phyloP scores from a whole-genome alignment of 768 basidiomycete species.

The Tricholoma matsutake region DNA sequence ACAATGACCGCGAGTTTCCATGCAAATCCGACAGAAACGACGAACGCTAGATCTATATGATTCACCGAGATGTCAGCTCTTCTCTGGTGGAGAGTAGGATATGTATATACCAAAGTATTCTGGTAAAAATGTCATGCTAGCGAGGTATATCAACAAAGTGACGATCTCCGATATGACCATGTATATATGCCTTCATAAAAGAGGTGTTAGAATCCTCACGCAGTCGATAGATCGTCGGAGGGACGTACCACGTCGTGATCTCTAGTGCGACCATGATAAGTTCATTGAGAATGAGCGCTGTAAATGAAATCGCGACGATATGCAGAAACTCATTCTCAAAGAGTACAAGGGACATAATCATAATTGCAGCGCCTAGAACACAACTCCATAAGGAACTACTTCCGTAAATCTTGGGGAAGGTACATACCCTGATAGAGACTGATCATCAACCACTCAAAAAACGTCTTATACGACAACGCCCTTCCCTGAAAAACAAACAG shows the following conservation, averaged over 20 bases:
- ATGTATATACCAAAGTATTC: constrained; percentile 87
- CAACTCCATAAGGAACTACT: not conserved
- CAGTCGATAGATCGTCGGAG: not conserved
- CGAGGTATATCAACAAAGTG: constrained; percentile 83
- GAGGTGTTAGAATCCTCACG: not conserved
- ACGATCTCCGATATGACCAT: constrained; percentile 92
- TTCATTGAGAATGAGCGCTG: constrained; percentile 92
- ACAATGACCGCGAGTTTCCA: constrained; percentile 98
- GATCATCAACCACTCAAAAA: constrained; percentile 97
- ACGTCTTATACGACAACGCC: constrained; percentile 93
- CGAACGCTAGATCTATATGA: constrained; percentile 81
- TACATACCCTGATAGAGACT: constrained; percentile 89
- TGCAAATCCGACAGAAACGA: constrained; percentile 80
- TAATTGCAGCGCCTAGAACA: constrained; percentile 84
- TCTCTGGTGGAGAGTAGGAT: not conserved
- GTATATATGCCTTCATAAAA: constrained; percentile 73
- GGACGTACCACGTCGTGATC: constrained; percentile 89
- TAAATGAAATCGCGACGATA: constrained; percentile 98
- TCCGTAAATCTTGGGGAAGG: not conserved
- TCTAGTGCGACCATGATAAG: constrained; percentile 98
- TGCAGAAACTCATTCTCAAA: constrained; percentile 98
- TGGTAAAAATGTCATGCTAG: constrained; percentile 90
- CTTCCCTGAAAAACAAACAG: constrained; percentile 62
- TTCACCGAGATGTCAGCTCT: constrained; percentile 6
- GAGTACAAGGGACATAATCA: constrained; percentile 94